Evolutionary conservation across 75 land plant genomes (phyloP).

Genomic region (Azolla pinnata): DNA sequence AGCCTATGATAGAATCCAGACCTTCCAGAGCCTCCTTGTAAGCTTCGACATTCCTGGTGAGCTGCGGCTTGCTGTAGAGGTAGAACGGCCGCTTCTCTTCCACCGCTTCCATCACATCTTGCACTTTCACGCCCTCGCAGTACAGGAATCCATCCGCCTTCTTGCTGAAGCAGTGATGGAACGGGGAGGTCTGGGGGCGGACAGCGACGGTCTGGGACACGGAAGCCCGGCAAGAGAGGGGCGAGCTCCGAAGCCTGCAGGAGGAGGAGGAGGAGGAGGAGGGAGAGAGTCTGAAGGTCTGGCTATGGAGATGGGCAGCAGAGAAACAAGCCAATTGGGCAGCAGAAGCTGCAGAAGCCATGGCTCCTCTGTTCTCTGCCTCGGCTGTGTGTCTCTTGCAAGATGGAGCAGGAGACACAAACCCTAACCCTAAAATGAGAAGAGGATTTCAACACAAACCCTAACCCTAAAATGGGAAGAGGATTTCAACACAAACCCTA

Average conservation of each 20-base stretch:
- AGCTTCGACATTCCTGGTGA: conserved; percentile 62
- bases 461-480: too few species aligned
- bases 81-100: conserved; percentile 69
- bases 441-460: too few species aligned
- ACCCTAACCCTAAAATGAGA: too few species aligned
- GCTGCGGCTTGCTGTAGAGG: conserved; percentile 78
- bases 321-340: too few species aligned
- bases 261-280: neutral
- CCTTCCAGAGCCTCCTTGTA: conserved; percentile 69
- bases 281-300: too few species aligned
- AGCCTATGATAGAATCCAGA: conserved; percentile 59
- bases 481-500: too few species aligned
- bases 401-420: too few species aligned
- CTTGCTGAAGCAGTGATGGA: conserved; percentile 51
- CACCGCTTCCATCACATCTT: conserved; percentile 54
- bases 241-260: neutral
- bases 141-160: conserved; percentile 62
- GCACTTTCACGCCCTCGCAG: conserved; percentile 58
- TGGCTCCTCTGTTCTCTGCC: too few species aligned
- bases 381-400: too few species aligned
- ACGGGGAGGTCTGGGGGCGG: conserved; percentile 3
- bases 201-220: conserved; percentile 1
- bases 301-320: too few species aligned
- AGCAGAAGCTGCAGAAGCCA: too few species aligned
- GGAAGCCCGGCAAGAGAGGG: neutral